Base-by-base conservation (phyloP, 306 rosid species). In the Astragalus glycyphyllos region DNA sequence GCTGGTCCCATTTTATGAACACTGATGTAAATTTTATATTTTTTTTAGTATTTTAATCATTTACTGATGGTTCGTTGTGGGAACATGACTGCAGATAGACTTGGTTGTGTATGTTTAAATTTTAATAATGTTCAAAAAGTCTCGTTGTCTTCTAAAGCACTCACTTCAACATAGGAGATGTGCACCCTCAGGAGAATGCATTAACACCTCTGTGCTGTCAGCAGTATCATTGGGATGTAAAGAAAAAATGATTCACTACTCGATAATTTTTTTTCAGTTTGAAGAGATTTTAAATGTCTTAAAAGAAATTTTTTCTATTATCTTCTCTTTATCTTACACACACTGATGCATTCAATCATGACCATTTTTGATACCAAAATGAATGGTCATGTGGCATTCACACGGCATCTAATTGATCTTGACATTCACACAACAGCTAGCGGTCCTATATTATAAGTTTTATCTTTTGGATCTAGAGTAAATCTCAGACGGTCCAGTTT, bases 1-100 rank as follows among this genome's bases (percentile, higher is more conserved):
- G 65, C 61, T 35, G 70, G 23, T 75, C 58, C 47, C 23, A 65
- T 65, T 70, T 71, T 65, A 65, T 35, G 17, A 72, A 68, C 51
- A 65, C 71, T 65, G 68, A 58, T 65, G 71, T 46, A 82, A 69
- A 35, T 31, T 49, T 20, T 32, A 6, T 59, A 42, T 34, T 60
- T 37, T 49, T 5, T 29, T 7, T 7, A 54, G 13, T 15, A 48
- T 55, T 74, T 31, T 26, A 26, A 26, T 26, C 31, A 26, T 26
- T 26, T 17, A 42, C 37, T 23, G 58, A 8, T 54, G 34, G n/a
- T 34, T 64, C 74, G 34, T 78, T 51, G 13, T 32, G 44, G 40
- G 40, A 58, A 34, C 62, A 44, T 16, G 70, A 37, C 69, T 72
- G n/a, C 49, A 53, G 51, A 61, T 57, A 55, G 2, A 26, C 7